Base-by-base conservation (phyloP, 495 filamentous ascomycete genomes). In the Sporormia fimetaria region DNA sequence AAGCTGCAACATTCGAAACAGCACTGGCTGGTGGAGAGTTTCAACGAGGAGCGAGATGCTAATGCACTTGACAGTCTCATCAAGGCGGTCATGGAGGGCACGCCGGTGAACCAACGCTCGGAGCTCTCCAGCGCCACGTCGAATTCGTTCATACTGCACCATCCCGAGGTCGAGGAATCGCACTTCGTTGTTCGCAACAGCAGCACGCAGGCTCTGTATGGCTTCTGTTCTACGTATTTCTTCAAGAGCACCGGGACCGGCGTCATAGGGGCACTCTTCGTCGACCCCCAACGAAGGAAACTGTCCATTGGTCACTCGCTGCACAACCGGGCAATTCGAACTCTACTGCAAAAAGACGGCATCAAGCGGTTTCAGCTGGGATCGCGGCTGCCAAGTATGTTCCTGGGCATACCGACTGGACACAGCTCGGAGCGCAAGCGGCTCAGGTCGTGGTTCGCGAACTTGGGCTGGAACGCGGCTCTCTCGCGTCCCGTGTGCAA, bases 141-240 rank as follows among this genome's bases (percentile, higher is more conserved):
- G n/a, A 70, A 67, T 39, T 76, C 78, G 2, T 90, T 94, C 55
- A 71, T 82, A 21, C 63, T 92, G 4, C 73, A 70, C 54, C 69
- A 74, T 56, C 67, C 69, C 42, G 65, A 76, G 14, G 61, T 88
- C 21, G 74, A 83, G 33, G 83, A 88, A 58, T 66, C 79, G 7
- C 86, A 94, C 54, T 93, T 84, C 57, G 83, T 93, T 14, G 86
- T 94, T 31, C 81, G 86, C 6, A 94, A 93, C 61, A 87, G 80
- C 62, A 87, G 76, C 58, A 94, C 86, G 0, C 77, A 82, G 32
- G 82, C 80, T 0, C 62, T 94, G 6, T 92, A 88, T 58, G 86
- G 86, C 16, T 94, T 94, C 59, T 85, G 82, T 56, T 77, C 83
- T 0, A 92, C 86, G 7, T 93, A 90, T 55, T 84, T 71, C 59